phyloP scores from a whole-genome alignment of 495 filamentous ascomycete species.

The Talaromyces trachyspermus region DNA sequence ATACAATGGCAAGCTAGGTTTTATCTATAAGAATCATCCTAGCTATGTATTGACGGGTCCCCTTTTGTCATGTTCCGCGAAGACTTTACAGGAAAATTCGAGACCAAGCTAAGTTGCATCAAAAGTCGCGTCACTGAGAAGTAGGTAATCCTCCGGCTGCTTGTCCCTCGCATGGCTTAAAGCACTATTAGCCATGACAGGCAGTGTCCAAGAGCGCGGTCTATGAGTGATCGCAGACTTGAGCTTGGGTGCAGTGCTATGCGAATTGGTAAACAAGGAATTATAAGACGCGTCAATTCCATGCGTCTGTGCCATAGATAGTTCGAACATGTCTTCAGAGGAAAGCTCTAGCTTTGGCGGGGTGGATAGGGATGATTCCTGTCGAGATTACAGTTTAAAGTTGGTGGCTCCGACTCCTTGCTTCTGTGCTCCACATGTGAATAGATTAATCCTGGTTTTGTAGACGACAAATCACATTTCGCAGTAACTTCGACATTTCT shows the following conservation, averaged over 20 bases:
- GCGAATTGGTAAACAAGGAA: neutral
- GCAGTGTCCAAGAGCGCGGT: neutral
- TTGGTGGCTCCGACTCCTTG: slow-evolving; percentile 5
- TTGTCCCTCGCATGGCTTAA: slow-evolving; percentile 5
- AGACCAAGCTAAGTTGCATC: neutral
- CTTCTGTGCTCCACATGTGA: slow-evolving; percentile 1
- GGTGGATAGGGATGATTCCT: neutral
- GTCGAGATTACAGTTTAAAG: neutral
- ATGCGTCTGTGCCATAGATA: neutral
- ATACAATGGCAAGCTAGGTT: no score
- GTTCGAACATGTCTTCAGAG: neutral
- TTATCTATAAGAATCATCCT: neutral
- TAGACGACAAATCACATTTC: slow-evolving; percentile 5
- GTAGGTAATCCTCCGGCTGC: neutral
- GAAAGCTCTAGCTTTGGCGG: neutral
- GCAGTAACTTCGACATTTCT: no score
- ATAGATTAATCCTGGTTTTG: slow-evolving; percentile 1
- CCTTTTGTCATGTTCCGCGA: neutral
- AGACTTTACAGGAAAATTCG: neutral
- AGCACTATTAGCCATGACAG: slow-evolving; percentile 2
- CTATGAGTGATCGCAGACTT: neutral
- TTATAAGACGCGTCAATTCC: neutral
- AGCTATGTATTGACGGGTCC: neutral
- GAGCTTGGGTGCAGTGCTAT: slow-evolving; percentile 1
- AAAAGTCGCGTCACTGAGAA: neutral